These are phyloP conservation scores for Leccinum angustisporum DNA, from an alignment of 1,284 basidiomycete species.

Conservation along the genomic window DNA sequence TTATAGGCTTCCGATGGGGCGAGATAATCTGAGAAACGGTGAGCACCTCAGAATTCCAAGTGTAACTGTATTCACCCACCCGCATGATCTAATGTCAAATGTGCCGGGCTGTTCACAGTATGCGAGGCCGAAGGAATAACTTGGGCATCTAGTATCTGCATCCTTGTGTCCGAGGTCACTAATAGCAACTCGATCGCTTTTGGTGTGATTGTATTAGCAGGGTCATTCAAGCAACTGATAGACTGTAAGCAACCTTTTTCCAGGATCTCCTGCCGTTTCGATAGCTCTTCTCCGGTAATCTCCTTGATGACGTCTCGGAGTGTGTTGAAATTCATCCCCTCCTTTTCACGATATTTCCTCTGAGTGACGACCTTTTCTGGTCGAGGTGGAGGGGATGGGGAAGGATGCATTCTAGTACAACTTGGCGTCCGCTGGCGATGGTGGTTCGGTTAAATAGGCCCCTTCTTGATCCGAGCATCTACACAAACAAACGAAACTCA, in stretches of 20 bases:
- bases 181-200: conserved; percentile 16
- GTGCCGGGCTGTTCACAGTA: not conserved
- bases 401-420: conserved; percentile 1
- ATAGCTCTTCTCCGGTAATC: conserved; percentile 16
- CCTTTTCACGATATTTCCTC: conserved; percentile 24
- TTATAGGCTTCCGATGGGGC: not conserved
- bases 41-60: not conserved
- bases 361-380: conserved; percentile 17
- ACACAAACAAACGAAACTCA: not conserved
- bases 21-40: conserved; percentile 5
- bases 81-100: not conserved
- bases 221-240: not conserved
- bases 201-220: not conserved
- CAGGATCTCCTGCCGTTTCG: conserved; percentile 24
- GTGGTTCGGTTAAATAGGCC: not conserved
- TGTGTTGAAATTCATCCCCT: conserved; percentile 15
- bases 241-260: conserved; percentile 19
- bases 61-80: conserved; percentile 3
- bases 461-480: not conserved
- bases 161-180: not conserved
- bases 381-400: not conserved
- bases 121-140: not conserved
- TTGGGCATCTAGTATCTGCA: not conserved
- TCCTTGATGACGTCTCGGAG: conserved; percentile 16
- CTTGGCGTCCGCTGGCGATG: not conserved